Evolutionary conservation across 2,329 filamentous ascomycete genomes (phyloP), one percentile per base, ranked within the genome.

Genomic region (Ascochyta viciae-villosae): DNA sequence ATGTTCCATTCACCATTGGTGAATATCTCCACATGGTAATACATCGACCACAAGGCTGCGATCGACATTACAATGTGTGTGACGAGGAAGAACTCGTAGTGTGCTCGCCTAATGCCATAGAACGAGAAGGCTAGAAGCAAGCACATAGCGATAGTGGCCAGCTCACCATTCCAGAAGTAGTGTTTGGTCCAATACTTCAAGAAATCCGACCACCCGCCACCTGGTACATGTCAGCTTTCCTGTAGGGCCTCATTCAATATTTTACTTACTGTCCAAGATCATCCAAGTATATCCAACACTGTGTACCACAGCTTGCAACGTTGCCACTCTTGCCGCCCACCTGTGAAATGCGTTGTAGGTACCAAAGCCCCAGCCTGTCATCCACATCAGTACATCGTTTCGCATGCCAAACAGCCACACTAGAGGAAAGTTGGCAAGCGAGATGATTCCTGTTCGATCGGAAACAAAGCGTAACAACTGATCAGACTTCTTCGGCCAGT

Each of bases 311-410:
- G 86, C 87, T 61, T 89, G 81, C 0, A 86, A 53, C 0, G 87
- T 87, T 6, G 86, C 81, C 2, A 89, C 78, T 16, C 87, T 79
- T 0, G 88, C 87, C 3, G 87, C 79, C 80, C 86, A 87, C 0
- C 88, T 83, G 70, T 90, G 88, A 48, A 89, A 89, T 37, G 85
- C 81, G 61, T 85, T 90, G 65, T 86, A 90, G 0, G 85, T 86
- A 1, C 81, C 81, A 68, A 88, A 89, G 10, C 84, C 85, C 87
- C 88, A 90, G 0, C 87, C 87, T 0, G 88, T 90, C 0, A 86
- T 68, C 85, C 85, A 88, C 50, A 89, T 76, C 15, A 89, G 79
- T 0, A 87, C 65, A 47, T 90, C 89, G 58, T 90, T 91, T 9
- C 88, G 79, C 67, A 85, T 84, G 0, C 83, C 85, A 61, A 90